These are phyloP conservation scores for Apiotrichum laibachii DNA, from an alignment of 1,284 basidiomycete genomes.

Conservation along the genomic window DNA sequence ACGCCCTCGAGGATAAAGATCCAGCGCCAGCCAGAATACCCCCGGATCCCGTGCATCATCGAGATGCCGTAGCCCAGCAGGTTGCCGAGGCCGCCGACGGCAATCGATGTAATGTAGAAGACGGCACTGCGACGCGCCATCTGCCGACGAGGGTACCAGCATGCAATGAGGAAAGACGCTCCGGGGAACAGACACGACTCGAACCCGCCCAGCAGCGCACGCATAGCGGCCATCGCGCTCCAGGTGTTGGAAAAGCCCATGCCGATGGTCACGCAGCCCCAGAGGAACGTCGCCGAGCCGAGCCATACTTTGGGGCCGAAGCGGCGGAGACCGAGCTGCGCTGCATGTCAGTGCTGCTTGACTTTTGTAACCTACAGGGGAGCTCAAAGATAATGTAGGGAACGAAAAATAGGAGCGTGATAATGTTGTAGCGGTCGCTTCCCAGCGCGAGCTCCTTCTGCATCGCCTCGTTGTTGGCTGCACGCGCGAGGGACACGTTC, in stretches of 20 bases:
- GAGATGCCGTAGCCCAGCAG: slow-evolving; percentile 42
- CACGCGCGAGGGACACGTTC: slow-evolving; percentile 28
- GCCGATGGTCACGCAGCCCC: slow-evolving; percentile 35
- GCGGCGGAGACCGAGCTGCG: slow-evolving; percentile 26
- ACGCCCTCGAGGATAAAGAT: slow-evolving; percentile 29
- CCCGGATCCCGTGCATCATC: slow-evolving; percentile 32
- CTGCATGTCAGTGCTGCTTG: slow-evolving; percentile 6
- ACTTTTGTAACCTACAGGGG: slow-evolving; percentile 13
- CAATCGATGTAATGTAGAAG: slow-evolving; percentile 49
- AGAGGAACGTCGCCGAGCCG: slow-evolving; percentile 20
- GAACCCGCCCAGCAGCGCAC: slow-evolving; percentile 27
- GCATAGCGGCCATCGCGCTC: slow-evolving; percentile 17
- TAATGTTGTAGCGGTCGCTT: slow-evolving; percentile 43
- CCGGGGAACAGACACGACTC: slow-evolving; percentile 43
- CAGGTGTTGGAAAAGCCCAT: slow-evolving; percentile 34
- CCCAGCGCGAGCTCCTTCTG: slow-evolving; percentile 17
- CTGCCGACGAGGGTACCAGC: slow-evolving; percentile 37
- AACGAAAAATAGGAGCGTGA: slow-evolving; percentile 44
- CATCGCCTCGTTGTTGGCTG: slow-evolving; percentile 15
- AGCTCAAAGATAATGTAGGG: slow-evolving; percentile 45
- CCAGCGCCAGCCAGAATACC: slow-evolving; percentile 41
- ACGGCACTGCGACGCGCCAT: slow-evolving; percentile 39
- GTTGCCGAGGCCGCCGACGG: slow-evolving; percentile 38
- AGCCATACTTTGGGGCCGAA: slow-evolving; percentile 19
- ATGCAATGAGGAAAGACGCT: slow-evolving; percentile 37